Evolutionary conservation across 2,329 filamentous ascomycete species (phyloP).

Genomic region (Colletotrichum liriopes): DNA sequence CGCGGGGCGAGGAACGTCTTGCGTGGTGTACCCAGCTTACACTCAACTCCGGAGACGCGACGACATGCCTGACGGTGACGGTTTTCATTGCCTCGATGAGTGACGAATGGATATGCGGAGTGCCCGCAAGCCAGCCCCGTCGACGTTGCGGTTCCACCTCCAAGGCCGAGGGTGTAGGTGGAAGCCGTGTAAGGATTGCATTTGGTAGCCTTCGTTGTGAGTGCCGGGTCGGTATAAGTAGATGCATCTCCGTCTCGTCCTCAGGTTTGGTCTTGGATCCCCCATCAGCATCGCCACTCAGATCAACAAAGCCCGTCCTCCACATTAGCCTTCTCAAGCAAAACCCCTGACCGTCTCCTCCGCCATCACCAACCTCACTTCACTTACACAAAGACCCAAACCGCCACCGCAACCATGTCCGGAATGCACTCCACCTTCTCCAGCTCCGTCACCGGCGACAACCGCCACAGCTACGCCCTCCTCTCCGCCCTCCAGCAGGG

Average conservation of each 20-base stretch:
- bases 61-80: too few species aligned
- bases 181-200: neutral
- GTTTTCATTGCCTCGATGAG: neutral
- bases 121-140: neutral
- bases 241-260: neutral
- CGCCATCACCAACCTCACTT: neutral
- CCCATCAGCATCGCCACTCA: constrained; percentile 7
- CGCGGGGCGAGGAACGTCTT: neutral
- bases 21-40: neutral
- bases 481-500: constrained; percentile 33
- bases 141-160: neutral
- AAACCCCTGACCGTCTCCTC: neutral
- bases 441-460: constrained; percentile 38
- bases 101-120: neutral
- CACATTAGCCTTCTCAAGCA: neutral
- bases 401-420: constrained; percentile 27
- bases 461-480: constrained; percentile 32
- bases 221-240: constrained; percentile 31
- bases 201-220: neutral
- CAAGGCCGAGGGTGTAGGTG: neutral
- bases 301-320: neutral
- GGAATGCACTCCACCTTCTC: constrained; percentile 39
- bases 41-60: neutral
- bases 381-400: neutral
- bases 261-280: constrained; percentile 3